Evolutionary conservation across 257 asterid genomes (phyloP).

Genomic region (Euphrasia confusa): DNA sequence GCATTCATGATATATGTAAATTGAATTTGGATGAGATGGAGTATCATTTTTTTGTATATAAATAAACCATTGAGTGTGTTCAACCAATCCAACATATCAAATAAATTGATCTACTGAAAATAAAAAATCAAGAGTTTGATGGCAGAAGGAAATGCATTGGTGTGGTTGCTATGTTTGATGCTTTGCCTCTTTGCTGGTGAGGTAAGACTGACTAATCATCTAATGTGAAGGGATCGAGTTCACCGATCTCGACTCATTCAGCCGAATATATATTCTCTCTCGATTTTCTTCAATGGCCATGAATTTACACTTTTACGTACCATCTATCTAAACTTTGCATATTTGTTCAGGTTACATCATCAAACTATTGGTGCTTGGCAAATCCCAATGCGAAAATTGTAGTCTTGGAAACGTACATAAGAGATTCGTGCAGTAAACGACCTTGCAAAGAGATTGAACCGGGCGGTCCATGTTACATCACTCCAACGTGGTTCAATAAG

Average conservation of each 20-base stretch:
- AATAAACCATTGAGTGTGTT: no score
- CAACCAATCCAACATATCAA: no score
- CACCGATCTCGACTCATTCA: background rate
- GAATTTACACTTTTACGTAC: background rate
- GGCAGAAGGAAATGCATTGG: background rate
- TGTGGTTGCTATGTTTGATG: constrained; percentile 12
- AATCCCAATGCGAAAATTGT: background rate
- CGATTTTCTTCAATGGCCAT: background rate
- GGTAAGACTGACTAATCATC: background rate
- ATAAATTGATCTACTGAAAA: background rate
- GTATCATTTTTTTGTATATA: no score
- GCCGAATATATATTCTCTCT: no score
- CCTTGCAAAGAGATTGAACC: background rate
- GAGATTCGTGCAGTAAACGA: background rate
- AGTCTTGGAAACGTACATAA: background rate
- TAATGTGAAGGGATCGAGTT: no score
- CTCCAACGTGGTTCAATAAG: background rate
- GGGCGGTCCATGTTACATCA: background rate
- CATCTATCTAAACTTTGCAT: background rate
- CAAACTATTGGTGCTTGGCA: constrained; percentile 10
- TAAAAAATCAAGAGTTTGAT: background rate
- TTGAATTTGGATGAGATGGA: no score
- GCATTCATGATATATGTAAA: no score
- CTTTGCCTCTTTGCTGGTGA: background rate
- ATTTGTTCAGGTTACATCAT: constrained; percentile 1